Base-by-base conservation (phyloP, 352 stramenopile species). In the Globisporangium iwayamae region DNA sequence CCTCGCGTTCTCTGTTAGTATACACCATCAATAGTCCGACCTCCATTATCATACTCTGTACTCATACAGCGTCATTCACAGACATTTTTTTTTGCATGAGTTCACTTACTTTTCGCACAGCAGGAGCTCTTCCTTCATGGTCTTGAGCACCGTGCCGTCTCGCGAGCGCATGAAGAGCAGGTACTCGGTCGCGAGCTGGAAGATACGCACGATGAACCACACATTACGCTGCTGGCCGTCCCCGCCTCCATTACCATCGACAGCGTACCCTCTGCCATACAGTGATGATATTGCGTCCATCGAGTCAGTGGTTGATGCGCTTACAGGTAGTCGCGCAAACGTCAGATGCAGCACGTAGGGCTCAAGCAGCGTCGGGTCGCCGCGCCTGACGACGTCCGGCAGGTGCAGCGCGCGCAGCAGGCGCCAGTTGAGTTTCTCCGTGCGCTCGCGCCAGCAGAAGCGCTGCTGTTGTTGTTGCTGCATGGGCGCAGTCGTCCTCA, bases 101-200 rank as follows among this genome's bases (percentile, higher is more conserved):
- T 14, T 10, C 3, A 45, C 46, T 28, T 46, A 63, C 59, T 64
- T 66, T 51, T 82, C 70, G 62, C 79, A 66, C 22, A 69, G 56
- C 28, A 62, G 51, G 38, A 90, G 66, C 62, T 93, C 76, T 41
- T 87, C 63, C 7, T 67, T 65, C 22, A 89, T 59, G 18, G 78
- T 76, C 34, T 90, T 73, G 7, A 93, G 56, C 34, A 89, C 66
- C 14, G 78, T 62, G 6, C 72, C 69, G 41, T 91, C 84, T 22
- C 76, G 65, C 7, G 81, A 69, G 1, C 84, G 69, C 66, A 90
- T 75, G 62, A 81, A 93, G 13, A 91, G 76, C 59, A 93, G 34
- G 69, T 85, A 93, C 65, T 93, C 84, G 77, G 89, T 90, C 9
- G 84, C 59, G 43, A 93, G 66, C 68, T 93, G 84, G 30, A 93